Base-by-base conservation (phyloP, 75 land plant species). In the Cupressus sempervirens region DNA sequence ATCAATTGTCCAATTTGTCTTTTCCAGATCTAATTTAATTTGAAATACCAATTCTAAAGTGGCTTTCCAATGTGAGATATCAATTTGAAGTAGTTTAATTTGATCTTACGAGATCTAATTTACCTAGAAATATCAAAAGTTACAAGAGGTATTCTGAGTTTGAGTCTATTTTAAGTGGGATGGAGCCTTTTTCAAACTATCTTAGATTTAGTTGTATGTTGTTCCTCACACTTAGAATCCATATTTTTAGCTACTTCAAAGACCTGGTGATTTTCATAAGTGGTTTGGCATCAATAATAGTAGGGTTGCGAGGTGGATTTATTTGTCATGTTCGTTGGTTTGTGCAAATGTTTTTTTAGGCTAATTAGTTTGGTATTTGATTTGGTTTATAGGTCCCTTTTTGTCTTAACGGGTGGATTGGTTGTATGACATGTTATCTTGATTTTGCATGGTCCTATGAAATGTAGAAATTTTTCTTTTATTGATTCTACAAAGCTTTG, bases 151-250 rank as follows among this genome's bases (percentile, higher is more conserved):
- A n/a, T n/a, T n/a, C n/a, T n/a, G n/a, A n/a, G n/a, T n/a, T n/a
- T n/a, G 56, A 86, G 34, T n/a, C 81, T 41, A 1, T 77, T 40
- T 89, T 94, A 70, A 90, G 87, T 18, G 87, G 85, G 58, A 32
- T 65, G 75, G 56, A 86, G 40, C 30, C 81, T 43, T 2, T 79
- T 43, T 89, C 95, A 70, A 90, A 87, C 29, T 93, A 93, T 67
- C 88, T 91, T 88, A 87, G 90, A 14, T 96, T 97, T 91, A 98
- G 99, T 43, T 97, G 99, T 98, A 86, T 97, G 90, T 86, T 96
- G 68, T 97, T 96, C 88, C 84, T 97, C 84, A 92, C 93, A n/a
- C 87, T 96, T 11, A 93, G 98, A 82, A 81, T 93, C 50, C 98
- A 93, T 87, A 91, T 89, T 52, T 95, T 96, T 83, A 88, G 94